Percentiles rank a stretch among this genome's conserved stretches.
These are phyloP conservation scores for Sordaria brevicollis DNA, from an alignment of 495 filamentous ascomycete genomes.

Conservation along the genomic window DNA sequence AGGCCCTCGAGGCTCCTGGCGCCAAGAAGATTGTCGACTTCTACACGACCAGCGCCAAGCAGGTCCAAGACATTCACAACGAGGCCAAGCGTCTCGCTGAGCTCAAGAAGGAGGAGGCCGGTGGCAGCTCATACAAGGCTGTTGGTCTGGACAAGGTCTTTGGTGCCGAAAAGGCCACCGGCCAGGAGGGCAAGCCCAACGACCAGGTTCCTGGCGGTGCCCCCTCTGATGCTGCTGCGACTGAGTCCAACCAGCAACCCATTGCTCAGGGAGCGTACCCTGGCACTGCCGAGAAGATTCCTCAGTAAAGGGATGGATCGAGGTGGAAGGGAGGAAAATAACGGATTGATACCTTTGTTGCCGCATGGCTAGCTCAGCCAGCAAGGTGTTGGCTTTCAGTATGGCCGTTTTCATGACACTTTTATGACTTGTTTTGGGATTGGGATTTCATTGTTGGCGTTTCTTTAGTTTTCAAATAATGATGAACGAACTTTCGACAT, in stretches of 20 bases:
- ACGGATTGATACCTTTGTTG: neutral
- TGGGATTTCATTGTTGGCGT: neutral
- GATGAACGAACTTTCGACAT: neutral
- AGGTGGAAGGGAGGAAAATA: neutral
- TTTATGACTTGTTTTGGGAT: neutral
- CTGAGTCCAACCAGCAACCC: slow-evolving; percentile 4
- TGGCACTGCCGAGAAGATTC: neutral
- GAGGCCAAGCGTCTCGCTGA: slow-evolving; percentile 83
- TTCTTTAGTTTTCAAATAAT: neutral
- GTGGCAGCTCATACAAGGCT: slow-evolving; percentile 38
- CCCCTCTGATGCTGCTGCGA: slow-evolving; percentile 2
- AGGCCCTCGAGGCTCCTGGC: slow-evolving; percentile 73
- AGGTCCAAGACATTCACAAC: slow-evolving; percentile 83
- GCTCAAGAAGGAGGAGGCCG: slow-evolving; percentile 62
- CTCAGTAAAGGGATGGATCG: neutral
- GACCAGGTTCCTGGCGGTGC: slow-evolving; percentile 6
- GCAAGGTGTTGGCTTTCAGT: neutral
- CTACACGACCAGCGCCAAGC: slow-evolving; percentile 69
- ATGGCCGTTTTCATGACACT: neutral
- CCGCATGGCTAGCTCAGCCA: neutral
- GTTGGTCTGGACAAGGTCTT: slow-evolving; percentile 35
- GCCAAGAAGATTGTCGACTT: slow-evolving; percentile 79
- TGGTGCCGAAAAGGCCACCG: slow-evolving; percentile 27
- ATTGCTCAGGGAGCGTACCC: neutral
- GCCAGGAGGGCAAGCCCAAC: neutral